Evolutionary conservation across 2,329 filamentous ascomycete genomes (phyloP), one percentile per base, ranked within the genome.

Genomic region (Botrytis sinoallii): DNA sequence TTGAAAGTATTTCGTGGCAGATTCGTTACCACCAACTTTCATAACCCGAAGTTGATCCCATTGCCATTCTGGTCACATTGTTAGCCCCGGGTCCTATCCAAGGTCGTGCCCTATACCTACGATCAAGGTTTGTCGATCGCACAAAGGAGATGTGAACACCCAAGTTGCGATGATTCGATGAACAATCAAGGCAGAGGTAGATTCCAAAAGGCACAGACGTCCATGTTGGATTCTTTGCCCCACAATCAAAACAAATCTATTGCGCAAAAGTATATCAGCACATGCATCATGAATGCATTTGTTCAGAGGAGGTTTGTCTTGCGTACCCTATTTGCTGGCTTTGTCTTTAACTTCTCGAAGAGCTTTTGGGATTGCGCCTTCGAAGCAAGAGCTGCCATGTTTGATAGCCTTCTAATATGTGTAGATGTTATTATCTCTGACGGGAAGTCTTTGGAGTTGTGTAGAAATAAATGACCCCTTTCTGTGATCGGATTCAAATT

Each of bases 101-200:
- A 71, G 74, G 75, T 61, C 16, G 67, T 48, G 46, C 63, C 72
- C 75, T 44, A 82, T 80, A 86, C 94, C 82, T 93, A 98, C 95
- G 94, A 84, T 99, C 96, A 83, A 99, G 92, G 84, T 98, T 98
- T 76, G 95, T 98, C 75, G 95, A 98, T 81, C 96, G 92, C 80
- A 99, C 96, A 86, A 99, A 99, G 79, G 95, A 98, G 84, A 99
- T 98, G 85, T 99, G 96, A 75, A 98, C 95, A 83, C 96, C 96
- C 80, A 99, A 91, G 84, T 98, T 98, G 79, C 96, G 92, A 84
- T 99, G 96, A 83, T 98, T 94, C 73, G 95, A 92, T 60, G 95
- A 98, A 86, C 96, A 99, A 85, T 99, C 96, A 80, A 99, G 91
- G 82, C 96, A 99, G 35, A 99, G 90, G 83, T 98, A 99, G 83